These are phyloP conservation scores for Ricinus communis DNA, from an alignment of 345 rosid genomes.

Conservation along the genomic window DNA sequence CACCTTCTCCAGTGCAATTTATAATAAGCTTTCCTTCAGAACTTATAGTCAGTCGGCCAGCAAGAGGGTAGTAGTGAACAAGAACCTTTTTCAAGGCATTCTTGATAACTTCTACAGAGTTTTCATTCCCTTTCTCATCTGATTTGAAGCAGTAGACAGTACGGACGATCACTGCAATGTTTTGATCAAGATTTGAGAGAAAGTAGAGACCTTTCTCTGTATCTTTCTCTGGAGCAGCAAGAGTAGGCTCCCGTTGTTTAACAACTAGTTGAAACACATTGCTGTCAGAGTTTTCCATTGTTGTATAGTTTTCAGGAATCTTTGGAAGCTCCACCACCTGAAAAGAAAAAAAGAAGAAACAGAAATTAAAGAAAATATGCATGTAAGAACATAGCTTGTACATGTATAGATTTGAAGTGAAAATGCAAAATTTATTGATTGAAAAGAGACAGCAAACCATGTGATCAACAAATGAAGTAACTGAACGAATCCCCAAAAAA, in stretches of 20 bases:
- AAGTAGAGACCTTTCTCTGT: slow-evolving; percentile 76
- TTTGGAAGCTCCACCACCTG: slow-evolving; percentile 53
- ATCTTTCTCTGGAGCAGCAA: slow-evolving; percentile 64
- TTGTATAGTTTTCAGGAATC: neutral
- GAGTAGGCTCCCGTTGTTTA: slow-evolving; percentile 51
- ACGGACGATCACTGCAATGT: slow-evolving; percentile 72
- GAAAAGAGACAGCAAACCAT: neutral
- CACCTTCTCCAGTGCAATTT: slow-evolving; percentile 79
- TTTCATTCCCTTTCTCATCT: slow-evolving; percentile 56
- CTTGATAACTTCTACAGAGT: slow-evolving; percentile 58
- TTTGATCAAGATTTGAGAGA: slow-evolving; percentile 90
- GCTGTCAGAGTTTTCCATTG: slow-evolving; percentile 54
- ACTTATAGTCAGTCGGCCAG: slow-evolving; percentile 46
- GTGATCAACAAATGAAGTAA: slow-evolving; percentile 7
- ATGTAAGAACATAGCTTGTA: neutral
- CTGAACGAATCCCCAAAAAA: neutral
- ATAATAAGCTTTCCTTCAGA: slow-evolving; percentile 68
- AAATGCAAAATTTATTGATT: slow-evolving; percentile 10
- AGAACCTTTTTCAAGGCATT: slow-evolving; percentile 73
- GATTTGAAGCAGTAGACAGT: slow-evolving; percentile 86
- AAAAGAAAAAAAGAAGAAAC: slow-evolving; percentile 5
- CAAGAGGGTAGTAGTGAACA: slow-evolving; percentile 78
- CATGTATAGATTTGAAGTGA: neutral
- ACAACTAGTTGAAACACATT: slow-evolving; percentile 45
- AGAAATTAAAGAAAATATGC: neutral